Evolutionary conservation across 768 basidiomycete species (phyloP), one percentile per base, ranked within the genome.

Genomic region (Dentipellis fragilis): DNA sequence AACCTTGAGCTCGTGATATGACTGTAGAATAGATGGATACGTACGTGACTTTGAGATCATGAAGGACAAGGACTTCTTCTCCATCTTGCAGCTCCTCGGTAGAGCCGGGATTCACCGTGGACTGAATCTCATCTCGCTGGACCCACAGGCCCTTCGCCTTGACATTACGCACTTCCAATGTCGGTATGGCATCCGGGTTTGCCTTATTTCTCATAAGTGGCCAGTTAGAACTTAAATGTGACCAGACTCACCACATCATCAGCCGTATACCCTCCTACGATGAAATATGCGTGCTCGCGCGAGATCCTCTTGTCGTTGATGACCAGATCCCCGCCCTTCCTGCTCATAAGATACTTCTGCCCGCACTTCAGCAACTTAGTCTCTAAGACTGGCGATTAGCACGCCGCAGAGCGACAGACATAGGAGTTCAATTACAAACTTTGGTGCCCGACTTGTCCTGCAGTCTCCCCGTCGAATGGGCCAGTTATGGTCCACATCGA

Each of bases 241-340:
- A 11, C n/a, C 14, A n/a, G 19, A 72, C 84, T 57, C 63, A 88
- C 87, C 57, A 75, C 73, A 56, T 87, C 75, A 39, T 81, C 78
- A 12, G 64, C 59, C 1, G 77, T 68, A 54, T 75, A 84, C 3
- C 69, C 58, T 1, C 75, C 82, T 3, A 89, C 81, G 5, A 70
- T 68, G 54, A 90, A 78, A 49, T 73, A 67, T 49, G 79, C 81
- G 59, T 87, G 83, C 19, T 79, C 70, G 29, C 75, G 73, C 0
- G 87, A 89, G 48, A 91, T 74, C 64, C 80, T 84, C 63, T 81
- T 82, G 69, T 73, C 75, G 57, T 76, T 77, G 48, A 89, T 68
- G 4, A 73, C 29, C 1, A 90, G 69, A 45, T 58, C 57, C 8
- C 68, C 67, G 1, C 74, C 78, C 49, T 79, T 84, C 42, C 88